Base-by-base conservation (phyloP, 768 basidiomycete genomes). In the Artomyces pyxidatus region DNA sequence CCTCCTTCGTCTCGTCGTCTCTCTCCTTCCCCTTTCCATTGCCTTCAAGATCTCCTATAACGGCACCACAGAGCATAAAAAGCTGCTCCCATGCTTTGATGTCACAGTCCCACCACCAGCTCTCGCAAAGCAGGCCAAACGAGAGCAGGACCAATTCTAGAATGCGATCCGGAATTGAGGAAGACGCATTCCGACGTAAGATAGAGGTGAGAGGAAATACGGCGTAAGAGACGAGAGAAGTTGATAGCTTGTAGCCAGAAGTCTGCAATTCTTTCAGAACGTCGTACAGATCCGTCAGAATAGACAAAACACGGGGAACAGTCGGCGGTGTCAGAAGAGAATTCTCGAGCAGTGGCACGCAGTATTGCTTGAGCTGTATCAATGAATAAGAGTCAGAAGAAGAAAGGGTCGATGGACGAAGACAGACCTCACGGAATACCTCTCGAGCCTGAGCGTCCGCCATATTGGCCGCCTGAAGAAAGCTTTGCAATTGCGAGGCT, bases 61-160 rank as follows among this genome's bases (percentile, higher is more conserved):
- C 70, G 14, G 83, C 76, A 29, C 78, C 76, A 54, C 73, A 84
- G 14, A 90, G 69, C 71, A 82, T 85, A 63, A 94, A 88, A 22
- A 92, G 68, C 59, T 96, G 91, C 59, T 86, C 83, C 92, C 92
- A 94, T 23, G 80, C 65, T 47, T 71, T 71, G 30, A 77, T 42
- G 40, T 89, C 88, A 61, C 83, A 83, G 17, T 71, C 70, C 86
- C 87, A 88, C 88, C 90, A 93, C 84, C 88, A 90, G n/a, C 72
- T 68, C 17, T 80, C 73, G 54, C 76, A 80, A 22, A 97, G 70
- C 1, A 75, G 57, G 3, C 68, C 61, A 26, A 95, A 68, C 11
- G 77, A 68, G 22, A 70, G 58, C 50, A 96, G 71, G 19, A 92
- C 64, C 47, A 76, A 78, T 65, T 96, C 89, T 41, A 95, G 68